These are phyloP conservation scores for Gaeumannomyces sp. DNA, from an alignment of 2,329 filamentous ascomycete species.

Conservation along the genomic window DNA sequence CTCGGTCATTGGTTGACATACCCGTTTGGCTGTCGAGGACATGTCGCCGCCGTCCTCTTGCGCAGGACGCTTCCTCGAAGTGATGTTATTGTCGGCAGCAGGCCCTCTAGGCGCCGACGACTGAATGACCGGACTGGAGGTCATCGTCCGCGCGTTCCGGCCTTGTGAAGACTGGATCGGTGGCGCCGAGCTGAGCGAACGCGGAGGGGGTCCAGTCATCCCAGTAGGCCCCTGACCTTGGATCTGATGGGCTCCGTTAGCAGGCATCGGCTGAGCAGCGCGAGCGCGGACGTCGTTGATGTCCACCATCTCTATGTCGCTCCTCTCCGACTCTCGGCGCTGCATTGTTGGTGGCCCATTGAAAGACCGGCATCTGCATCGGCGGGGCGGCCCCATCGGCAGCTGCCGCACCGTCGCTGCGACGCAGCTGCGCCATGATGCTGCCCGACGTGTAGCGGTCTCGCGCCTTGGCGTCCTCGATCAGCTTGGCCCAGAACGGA, in stretches of 20 bases:
- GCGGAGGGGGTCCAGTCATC: slow-evolving; percentile 10
- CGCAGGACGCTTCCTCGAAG: slow-evolving; percentile 34
- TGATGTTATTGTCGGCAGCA: slow-evolving; percentile 16
- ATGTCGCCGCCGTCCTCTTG: slow-evolving; percentile 30
- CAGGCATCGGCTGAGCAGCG: slow-evolving; percentile 9
- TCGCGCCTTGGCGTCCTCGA: slow-evolving; percentile 71
- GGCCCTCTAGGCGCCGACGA: neutral
- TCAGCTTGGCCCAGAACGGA: slow-evolving; percentile 82
- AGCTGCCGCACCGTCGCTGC: neutral
- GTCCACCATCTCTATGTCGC: slow-evolving; percentile 14
- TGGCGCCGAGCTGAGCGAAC: slow-evolving; percentile 15
- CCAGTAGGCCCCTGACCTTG: slow-evolving; percentile 24
- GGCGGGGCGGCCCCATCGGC: neutral
- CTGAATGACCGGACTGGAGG: neutral
- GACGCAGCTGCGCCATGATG: slow-evolving; percentile 42
- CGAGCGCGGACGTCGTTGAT: neutral
- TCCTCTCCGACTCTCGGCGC: slow-evolving; percentile 6
- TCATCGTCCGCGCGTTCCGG: neutral
- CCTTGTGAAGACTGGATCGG: slow-evolving; percentile 28
- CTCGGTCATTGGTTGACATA: slow-evolving; percentile 24
- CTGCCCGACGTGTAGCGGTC: slow-evolving; percentile 69
- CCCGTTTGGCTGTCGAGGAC: slow-evolving; percentile 32
- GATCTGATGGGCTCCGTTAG: slow-evolving; percentile 19
- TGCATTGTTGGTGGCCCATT: neutral
- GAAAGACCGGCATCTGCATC: neutral